Base-by-base conservation (phyloP, 1,284 basidiomycete genomes). In the Phellopilus nigrolimitatus region DNA sequence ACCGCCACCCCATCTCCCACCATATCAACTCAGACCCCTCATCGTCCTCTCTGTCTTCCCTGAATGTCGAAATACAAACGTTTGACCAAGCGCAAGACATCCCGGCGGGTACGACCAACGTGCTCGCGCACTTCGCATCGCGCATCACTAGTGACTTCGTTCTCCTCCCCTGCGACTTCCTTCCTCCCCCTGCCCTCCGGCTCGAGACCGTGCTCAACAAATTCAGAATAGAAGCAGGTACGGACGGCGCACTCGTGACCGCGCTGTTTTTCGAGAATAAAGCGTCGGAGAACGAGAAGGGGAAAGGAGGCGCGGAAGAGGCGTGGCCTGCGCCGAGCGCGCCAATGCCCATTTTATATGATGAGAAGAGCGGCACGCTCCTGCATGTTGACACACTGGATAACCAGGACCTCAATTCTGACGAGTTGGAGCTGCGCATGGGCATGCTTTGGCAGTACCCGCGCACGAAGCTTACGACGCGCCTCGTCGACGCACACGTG, bases 121-220 rank as follows among this genome's bases (percentile, higher is more conserved):
- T 90, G 31, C 74, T 91, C 49, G 73, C 79, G 37, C 79, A 87
- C 62, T 87, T 90, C 61, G 73, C 85, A 2, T 67, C 62, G 44
- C 80, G 82, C 43, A 88, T 91, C 54, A 71, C 76, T 51, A 78
- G 82, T 61, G 94, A 97, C 67, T 93, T 97, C 66, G 78, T 97
- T 36, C 67, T 97, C 15, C 75, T 95, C 1, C 88, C 94, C 1
- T 95, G 92, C 66, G 94, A 97, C 67, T 87, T 97, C 49, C 76
- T 93, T 15, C 84, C 92, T 7, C 86, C 91, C 0, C 72, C 82
- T 0, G 70, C 78, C 0, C 74, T 95, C 22, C 74, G 87, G 4
- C 76, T 97, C 17, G 76, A 78, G 25, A 72, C 70, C 0, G 68
- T 97, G 0, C 71, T 97, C 30, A 85, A 97, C 68, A 85, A 83